phyloP scores from a whole-genome alignment of 768 basidiomycete species.

The Lentinula aciculospora region DNA sequence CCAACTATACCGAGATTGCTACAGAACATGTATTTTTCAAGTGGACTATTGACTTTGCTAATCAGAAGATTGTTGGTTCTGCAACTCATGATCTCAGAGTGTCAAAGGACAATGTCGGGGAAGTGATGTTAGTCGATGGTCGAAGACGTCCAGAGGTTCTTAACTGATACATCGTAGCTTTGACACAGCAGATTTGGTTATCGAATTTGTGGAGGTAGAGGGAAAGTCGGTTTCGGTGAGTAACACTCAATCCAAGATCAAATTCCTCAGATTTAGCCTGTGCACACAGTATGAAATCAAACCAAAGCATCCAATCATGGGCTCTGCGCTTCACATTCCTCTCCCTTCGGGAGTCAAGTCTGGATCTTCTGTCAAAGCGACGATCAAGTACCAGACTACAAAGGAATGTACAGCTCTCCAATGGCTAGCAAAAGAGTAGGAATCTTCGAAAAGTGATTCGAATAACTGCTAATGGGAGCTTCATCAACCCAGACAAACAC shows the following conservation, averaged over 20 bases:
- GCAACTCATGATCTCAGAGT: constrained; percentile 59
- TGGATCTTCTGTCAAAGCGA: constrained; percentile 47
- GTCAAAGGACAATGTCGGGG: constrained; percentile 42
- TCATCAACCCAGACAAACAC: constrained; percentile 60
- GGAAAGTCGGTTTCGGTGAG: constrained; percentile 43
- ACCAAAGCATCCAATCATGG: constrained; percentile 64
- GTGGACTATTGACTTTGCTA: constrained; percentile 74
- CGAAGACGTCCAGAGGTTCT: neutral
- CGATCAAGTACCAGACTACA: constrained; percentile 69
- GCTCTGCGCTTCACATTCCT: constrained; percentile 62
- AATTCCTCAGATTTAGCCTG: neutral
- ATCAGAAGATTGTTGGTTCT: constrained; percentile 55
- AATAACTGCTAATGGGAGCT: neutral
- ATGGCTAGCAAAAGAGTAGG: constrained; percentile 78
- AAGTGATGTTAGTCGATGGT: constrained; percentile 44
- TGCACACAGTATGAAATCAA: constrained; percentile 44
- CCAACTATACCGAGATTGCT: constrained; percentile 68
- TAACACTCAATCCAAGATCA: constrained; percentile 1
- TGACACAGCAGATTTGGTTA: constrained; percentile 67
- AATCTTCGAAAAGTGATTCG: neutral
- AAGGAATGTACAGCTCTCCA: constrained; percentile 72
- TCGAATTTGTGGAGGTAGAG: constrained; percentile 49
- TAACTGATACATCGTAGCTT: constrained; percentile 37
- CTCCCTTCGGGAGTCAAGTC: constrained; percentile 37
- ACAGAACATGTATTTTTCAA: constrained; percentile 67